Evolutionary conservation across 129 eudicot species (phyloP), one percentile per base, ranked within the genome.

Genomic region (Artemisia tridentata): DNA sequence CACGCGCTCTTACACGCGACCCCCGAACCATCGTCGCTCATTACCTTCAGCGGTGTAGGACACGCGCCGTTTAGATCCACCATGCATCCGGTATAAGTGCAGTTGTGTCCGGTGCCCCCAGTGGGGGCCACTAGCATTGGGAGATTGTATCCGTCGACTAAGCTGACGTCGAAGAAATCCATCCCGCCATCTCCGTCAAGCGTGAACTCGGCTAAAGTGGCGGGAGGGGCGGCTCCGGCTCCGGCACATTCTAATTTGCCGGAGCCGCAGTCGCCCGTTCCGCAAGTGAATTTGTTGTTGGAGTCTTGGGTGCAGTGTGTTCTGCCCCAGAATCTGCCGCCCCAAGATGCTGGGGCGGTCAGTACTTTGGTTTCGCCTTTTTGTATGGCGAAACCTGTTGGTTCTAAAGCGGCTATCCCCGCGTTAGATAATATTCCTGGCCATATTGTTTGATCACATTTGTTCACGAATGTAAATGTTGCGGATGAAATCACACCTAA

Each of bases 1-100:
- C 98, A 93, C 87, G 98, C 98, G 88, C 98, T 92, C 60, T 82
- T 92, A 65, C 98, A 92, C 80, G 96, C 98, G 2, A 86, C 95
- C 5, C 87, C 83, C 0, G 81, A 80, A 0, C 95, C 90, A 2
- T 73, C 82, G 1, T 20, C 7, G 50, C 80, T 77, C 76, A 64
- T 79, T 82, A 93, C 98, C 80, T 69, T 83, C 71, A 93, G 77
- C 79, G 83, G 86, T 46, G 83, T 61, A 46, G 98, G 98, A 62
- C 98, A 93, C 58, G 80, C 83, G 76, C 85, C 88, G 86, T 89
- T 93, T 80, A 93, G 43, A 57, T 93, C 95, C 57, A 61, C 80
- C 63, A 68, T 75, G 80, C 98, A 93, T 5, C 96, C 98, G 0
- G 98, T 89, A n/a, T 47, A 62, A 3, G 84, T 80, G 31, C 95